Percentiles rank a stretch among this genome's conserved stretches.
Conservation (phyloP, 768 basidiomycete species). For the Mrakia frigida region DNA sequence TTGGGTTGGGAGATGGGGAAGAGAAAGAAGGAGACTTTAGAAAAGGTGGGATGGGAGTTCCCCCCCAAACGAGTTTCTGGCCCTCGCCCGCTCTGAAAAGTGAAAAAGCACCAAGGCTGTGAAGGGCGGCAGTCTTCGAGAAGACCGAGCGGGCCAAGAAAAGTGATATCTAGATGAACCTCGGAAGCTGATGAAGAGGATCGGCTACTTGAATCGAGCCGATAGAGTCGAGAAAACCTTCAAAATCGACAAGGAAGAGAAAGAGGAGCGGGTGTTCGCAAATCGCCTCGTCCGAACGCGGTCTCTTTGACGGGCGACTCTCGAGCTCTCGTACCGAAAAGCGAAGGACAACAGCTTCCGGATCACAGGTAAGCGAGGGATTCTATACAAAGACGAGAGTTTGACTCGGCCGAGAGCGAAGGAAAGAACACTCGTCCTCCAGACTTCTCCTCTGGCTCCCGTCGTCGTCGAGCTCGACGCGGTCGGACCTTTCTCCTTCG, state of each 20-base stretch:
- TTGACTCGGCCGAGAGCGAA: neutral
- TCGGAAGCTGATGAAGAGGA: neutral
- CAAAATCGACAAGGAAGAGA: neutral
- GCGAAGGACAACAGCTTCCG: neutral
- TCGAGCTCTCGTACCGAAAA: neutral
- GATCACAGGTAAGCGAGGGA: neutral
- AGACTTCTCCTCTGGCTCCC: neutral
- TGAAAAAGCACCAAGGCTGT: neutral
- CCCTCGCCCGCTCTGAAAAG: neutral
- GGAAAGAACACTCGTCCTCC: neutral
- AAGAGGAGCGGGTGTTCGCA: neutral
- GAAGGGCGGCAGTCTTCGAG: neutral
- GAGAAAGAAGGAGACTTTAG: neutral
- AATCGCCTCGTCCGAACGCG: neutral
- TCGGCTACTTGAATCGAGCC: neutral
- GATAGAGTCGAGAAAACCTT: neutral
- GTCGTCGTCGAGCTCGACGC: too few species aligned
- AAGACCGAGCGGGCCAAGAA: neutral
- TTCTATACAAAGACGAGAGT: neutral
- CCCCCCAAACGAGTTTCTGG: neutral
- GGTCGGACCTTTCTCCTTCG: too few species aligned
- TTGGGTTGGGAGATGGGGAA: neutral
- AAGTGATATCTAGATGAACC: neutral
- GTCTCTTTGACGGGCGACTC: constrained; percentile 1
- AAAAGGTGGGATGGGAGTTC: constrained; percentile 5